phyloP scores from a whole-genome alignment of 176 grass and related monocot species.

The Lolium rigidum region DNA sequence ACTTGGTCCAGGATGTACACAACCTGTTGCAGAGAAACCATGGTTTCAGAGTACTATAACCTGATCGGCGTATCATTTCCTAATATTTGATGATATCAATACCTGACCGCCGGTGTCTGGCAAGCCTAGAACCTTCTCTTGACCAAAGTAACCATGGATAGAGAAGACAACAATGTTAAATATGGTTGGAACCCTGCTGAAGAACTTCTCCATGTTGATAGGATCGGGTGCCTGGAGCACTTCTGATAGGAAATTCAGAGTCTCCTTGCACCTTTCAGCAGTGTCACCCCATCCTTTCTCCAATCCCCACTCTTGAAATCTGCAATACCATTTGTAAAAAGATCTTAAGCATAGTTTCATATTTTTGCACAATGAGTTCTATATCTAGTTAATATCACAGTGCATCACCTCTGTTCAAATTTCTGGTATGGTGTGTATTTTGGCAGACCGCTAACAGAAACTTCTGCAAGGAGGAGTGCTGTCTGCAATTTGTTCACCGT shows the following conservation, averaged over 20 bases:
- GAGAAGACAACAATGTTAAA: conserved; percentile 93
- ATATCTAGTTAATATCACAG: conserved; percentile 7
- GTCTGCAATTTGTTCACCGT: conserved; percentile 91
- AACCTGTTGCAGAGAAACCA: conserved; percentile 57
- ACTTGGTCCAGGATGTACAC: conserved; percentile 99
- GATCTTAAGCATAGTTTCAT: conserved; percentile 16
- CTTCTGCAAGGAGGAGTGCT: conserved; percentile 85
- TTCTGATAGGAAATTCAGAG: conserved; percentile 82
- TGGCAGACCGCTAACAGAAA: conserved; percentile 66
- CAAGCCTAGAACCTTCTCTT: conserved; percentile 96
- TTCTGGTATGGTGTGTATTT: conserved; percentile 77
- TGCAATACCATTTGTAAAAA: conserved; percentile 26
- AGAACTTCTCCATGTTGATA: conserved; percentile 87
- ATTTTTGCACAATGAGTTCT: not conserved
- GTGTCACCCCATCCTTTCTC: conserved; percentile 99
- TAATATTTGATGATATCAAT: conserved; percentile 34
- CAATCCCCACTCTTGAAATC: conserved; percentile 97
- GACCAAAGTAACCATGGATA: conserved; percentile 94
- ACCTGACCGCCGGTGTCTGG: conserved; percentile 98
- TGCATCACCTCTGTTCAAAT: conserved; percentile 81
- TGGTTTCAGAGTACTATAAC: conserved; percentile 13
- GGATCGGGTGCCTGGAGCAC: conserved; percentile 97
- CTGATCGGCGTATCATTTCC: not conserved
- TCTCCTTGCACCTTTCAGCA: conserved; percentile 81
- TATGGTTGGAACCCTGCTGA: conserved; percentile 73